Evolutionary conservation across 768 basidiomycete species (phyloP), one percentile per base, ranked within the genome.

Genomic region (Cystofilobasidium capitatum): DNA sequence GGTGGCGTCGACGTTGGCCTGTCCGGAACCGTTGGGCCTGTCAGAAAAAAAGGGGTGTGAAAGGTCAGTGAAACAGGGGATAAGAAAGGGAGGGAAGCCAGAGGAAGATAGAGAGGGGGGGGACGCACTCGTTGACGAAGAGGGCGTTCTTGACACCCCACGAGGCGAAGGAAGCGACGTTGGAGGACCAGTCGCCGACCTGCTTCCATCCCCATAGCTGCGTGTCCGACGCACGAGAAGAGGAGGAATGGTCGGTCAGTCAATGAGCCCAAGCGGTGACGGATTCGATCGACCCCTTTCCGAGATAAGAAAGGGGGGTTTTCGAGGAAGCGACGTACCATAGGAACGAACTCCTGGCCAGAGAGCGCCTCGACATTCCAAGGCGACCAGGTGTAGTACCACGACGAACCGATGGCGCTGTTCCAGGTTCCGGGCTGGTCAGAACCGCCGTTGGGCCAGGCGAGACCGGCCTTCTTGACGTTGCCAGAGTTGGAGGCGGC

Each of bases 351-450:
- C 62, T 69, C 68, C 24, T 58, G 31, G 29, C 20, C 35, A 33
- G 29, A 26, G 36, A 69, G 40, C 5, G 54, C 14, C 37, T 63
- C 61, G 37, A 69, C 68, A 47, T 62, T 49, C 62, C 62, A 69
- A 35, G 68, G 62, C 55, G 68, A 69, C 68, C 68, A 69, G 35
- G 62, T 64, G 68, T 69, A 67, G 60, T 67, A 67, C 68, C 68
- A 69, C 57, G 68, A 69, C 54, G 63, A 55, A 8, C 68, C 68
- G 54, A 69, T 58, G 13, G 54, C 37, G 20, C 17, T 16, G 26
- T 51, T 42, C 68, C 68, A 69, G 29, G 55, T 39, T 1, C 10
- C 33, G 31, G 68, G 68, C 14, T 64, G 24, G 57, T 69, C 40
- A 26, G 62, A 45, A 24, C 36, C 55, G 22, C 68, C 68, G 68